These are phyloP conservation scores for Solanum infundibuliforme DNA, from an alignment of 257 asterid species.

Conservation along the genomic window DNA sequence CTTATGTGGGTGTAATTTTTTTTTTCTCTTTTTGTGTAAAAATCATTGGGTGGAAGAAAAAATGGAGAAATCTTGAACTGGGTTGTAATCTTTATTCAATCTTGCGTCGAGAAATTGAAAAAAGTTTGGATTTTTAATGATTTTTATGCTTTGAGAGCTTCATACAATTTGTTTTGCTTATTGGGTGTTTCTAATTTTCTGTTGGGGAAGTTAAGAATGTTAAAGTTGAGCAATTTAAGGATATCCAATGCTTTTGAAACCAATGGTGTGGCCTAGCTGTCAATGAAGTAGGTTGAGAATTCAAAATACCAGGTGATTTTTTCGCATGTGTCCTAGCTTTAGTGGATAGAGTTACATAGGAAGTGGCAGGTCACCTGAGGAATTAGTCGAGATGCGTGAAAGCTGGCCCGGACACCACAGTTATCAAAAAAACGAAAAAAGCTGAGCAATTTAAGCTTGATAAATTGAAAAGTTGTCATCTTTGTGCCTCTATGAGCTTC, in stretches of 20 bases:
- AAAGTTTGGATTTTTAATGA: neutral
- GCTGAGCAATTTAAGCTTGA: neutral
- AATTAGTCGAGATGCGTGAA: neutral
- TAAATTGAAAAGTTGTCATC: neutral
- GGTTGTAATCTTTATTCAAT: neutral
- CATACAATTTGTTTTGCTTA: neutral
- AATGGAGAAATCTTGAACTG: neutral
- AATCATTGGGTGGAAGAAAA: neutral
- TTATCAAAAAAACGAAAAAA: neutral
- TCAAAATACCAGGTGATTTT: neutral
- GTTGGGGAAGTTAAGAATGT: neutral
- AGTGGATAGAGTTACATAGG: neutral
- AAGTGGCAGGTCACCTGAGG: neutral
- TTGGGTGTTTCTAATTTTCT: neutral
- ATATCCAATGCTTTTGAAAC: neutral
- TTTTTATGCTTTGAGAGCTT: neutral
- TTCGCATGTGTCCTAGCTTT: neutral
- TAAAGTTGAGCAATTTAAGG: neutral
- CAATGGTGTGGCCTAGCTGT: neutral
- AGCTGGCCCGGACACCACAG: neutral
- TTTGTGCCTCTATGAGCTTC: neutral
- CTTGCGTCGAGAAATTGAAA: neutral
- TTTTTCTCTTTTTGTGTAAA: neutral
- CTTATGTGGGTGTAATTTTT: neutral
- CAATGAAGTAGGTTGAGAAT: neutral